Percentiles rank a stretch among this genome's conserved stretches.
These are phyloP conservation scores for Aquilaria yunnanensis DNA, from an alignment of 345 rosid genomes.

Conservation along the genomic window DNA sequence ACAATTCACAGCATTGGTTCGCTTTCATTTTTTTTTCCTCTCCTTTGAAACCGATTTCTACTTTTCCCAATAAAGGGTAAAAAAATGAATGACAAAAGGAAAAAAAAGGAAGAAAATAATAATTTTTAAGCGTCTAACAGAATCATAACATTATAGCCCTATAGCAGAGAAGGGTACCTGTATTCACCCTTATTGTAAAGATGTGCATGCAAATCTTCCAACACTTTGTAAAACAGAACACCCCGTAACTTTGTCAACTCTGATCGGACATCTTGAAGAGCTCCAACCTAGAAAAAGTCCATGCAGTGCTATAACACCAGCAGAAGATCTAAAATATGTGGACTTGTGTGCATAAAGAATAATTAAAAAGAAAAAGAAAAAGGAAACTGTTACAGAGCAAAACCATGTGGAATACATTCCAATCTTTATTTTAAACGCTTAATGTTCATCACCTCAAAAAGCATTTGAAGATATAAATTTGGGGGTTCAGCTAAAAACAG, in stretches of 20 bases:
- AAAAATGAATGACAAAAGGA: background rate
- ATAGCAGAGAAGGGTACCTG: constrained; percentile 40
- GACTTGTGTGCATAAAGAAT: background rate
- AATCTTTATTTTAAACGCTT: too few species aligned
- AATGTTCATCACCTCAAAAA: background rate
- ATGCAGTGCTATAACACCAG: constrained; percentile 8
- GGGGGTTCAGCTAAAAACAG: background rate
- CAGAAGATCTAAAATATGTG: constrained; percentile 17
- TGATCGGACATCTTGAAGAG: constrained; percentile 98
- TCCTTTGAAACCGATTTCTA: background rate
- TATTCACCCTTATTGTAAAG: constrained; percentile 94
- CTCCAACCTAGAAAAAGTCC: constrained; percentile 67
- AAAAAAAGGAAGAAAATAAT: background rate
- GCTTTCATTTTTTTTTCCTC: background rate
- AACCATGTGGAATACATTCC: too few species aligned
- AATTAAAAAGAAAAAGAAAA: background rate
- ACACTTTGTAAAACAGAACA: constrained; percentile 68
- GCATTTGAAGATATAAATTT: constrained; percentile 1
- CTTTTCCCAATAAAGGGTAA: background rate
- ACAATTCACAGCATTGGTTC: background rate
- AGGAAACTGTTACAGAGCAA: too few species aligned
- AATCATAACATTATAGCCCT: background rate
- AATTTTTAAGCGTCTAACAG: background rate
- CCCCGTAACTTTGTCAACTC: constrained; percentile 90
- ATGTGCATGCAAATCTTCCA: constrained; percentile 97